phyloP scores from a whole-genome alignment of 2,329 filamentous ascomycete species.

The Trichothecium sympodiale region DNA sequence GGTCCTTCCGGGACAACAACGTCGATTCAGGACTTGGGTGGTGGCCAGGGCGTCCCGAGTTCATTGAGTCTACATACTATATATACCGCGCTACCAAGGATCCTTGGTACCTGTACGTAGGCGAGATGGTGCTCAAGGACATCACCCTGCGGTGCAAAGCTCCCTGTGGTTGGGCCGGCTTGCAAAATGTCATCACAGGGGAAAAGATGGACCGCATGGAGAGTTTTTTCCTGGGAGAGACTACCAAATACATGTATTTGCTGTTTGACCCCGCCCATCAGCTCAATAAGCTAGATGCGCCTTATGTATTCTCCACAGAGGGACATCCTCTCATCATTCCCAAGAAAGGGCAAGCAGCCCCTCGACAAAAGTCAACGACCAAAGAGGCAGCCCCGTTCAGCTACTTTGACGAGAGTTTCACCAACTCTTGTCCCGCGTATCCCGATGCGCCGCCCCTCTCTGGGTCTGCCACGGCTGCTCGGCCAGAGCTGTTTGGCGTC shows the following conservation, averaged over 20 bases:
- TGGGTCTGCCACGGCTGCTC: slow-evolving; percentile 68
- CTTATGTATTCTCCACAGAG: slow-evolving; percentile 92
- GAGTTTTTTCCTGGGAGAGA: slow-evolving; percentile 96
- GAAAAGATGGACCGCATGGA: slow-evolving; percentile 94
- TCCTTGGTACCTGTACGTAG: slow-evolving; percentile 91
- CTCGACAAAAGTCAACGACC: slow-evolving; percentile 3
- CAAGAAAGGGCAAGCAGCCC: slow-evolving; percentile 12
- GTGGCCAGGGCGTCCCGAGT: slow-evolving; percentile 94
- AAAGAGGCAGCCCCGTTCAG: slow-evolving; percentile 14
- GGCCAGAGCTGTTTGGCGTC: slow-evolving; percentile 78
- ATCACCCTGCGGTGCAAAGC: slow-evolving; percentile 84
- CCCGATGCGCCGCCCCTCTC: slow-evolving; percentile 51
- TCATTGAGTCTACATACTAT: slow-evolving; percentile 94
- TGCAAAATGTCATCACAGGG: slow-evolving; percentile 71
- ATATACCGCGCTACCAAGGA: slow-evolving; percentile 89
- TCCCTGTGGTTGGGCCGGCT: slow-evolving; percentile 83
- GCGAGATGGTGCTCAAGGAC: slow-evolving; percentile 88
- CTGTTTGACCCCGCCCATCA: slow-evolving; percentile 81
- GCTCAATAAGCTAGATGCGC: slow-evolving; percentile 73
- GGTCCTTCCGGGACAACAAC: slow-evolving; percentile 74
- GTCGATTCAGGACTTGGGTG: slow-evolving; percentile 82
- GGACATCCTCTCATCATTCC: slow-evolving; percentile 88
- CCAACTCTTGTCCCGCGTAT: slow-evolving; percentile 56
- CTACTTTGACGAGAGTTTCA: slow-evolving; percentile 34
- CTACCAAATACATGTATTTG: slow-evolving; percentile 88